Conservation (phyloP, 2,329 filamentous ascomycete genomes). For the Colletotrichum lentis region DNA sequence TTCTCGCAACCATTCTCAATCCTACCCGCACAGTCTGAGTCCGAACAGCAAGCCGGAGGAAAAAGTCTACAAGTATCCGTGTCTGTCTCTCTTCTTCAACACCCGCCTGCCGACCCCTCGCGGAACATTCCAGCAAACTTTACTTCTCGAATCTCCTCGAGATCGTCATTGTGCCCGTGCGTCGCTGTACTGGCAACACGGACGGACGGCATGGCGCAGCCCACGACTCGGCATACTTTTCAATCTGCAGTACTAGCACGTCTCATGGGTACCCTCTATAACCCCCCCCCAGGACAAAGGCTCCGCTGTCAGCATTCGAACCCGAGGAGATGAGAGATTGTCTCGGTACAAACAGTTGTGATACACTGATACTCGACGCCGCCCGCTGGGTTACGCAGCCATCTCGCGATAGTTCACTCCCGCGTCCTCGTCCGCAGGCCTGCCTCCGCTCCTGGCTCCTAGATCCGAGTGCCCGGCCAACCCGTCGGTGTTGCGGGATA, state of each 20-base stretch:
- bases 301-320: neutral
- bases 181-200: neutral
- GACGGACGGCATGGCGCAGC: constrained; percentile 1
- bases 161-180: neutral
- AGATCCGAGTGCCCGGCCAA: no score
- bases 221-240: constrained; percentile 35
- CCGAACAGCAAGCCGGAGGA: constrained; percentile 1
- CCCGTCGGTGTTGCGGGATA: constrained; percentile 1
- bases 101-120: neutral
- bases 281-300: neutral
- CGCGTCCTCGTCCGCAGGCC: constrained; percentile 9
- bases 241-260: constrained; percentile 16
- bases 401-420: neutral
- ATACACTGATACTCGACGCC: neutral
- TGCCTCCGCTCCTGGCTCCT: neutral
- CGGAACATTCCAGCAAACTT: constrained; percentile 32
- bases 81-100: neutral
- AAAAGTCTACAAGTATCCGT: no score
- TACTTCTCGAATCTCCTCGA: constrained; percentile 1
- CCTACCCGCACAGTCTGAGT: neutral
- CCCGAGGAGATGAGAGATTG: neutral
- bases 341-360: neutral
- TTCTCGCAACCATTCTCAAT: constrained; percentile 3
- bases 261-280: neutral
- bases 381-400: neutral